A percentile compares a stretch with the other conserved stretches of the same genome.
Evolutionary conservation across 495 filamentous ascomycete species (phyloP).

Genomic region (Talaromyces stipitatus): DNA sequence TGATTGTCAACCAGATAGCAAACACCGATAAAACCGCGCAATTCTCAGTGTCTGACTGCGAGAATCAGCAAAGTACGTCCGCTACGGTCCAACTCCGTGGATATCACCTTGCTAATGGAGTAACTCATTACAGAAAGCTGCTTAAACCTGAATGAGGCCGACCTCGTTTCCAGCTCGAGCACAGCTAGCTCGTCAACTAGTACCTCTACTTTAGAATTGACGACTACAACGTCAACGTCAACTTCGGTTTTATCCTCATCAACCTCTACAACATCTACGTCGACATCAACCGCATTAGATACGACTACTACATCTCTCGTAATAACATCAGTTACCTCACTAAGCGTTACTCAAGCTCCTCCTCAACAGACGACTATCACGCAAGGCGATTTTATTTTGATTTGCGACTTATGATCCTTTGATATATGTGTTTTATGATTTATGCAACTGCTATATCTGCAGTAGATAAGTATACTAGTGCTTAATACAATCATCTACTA

Average conservation of each 20-base stretch:
- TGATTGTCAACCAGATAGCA: slow-evolving; percentile 5
- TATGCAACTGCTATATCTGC: neutral
- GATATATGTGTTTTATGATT: no score
- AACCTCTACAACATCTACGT: neutral
- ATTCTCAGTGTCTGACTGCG: slow-evolving; percentile 14
- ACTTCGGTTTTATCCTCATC: neutral
- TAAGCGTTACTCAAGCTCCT: neutral
- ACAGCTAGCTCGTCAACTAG: slow-evolving; percentile 3
- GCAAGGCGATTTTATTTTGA: slow-evolving; percentile 4
- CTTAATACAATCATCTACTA: neutral
- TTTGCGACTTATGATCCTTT: slow-evolving; percentile 1
- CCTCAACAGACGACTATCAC: slow-evolving; percentile 5
- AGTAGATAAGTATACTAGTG: neutral
- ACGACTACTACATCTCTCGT: neutral
- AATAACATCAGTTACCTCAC: neutral
- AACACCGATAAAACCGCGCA: slow-evolving; percentile 7
- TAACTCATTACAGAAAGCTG: neutral
- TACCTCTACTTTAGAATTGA: neutral
- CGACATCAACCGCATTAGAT: neutral
- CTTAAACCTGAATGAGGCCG: neutral
- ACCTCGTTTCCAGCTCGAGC: neutral
- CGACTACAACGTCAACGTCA: neutral
- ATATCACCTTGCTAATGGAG: neutral
- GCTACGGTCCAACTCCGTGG: neutral
- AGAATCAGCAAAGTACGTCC: slow-evolving; percentile 12